Evolutionary conservation across 1,139 yeast genomes (phyloP), one percentile per base, ranked within the genome.

Genomic region (Suhomyces wounanorum): DNA sequence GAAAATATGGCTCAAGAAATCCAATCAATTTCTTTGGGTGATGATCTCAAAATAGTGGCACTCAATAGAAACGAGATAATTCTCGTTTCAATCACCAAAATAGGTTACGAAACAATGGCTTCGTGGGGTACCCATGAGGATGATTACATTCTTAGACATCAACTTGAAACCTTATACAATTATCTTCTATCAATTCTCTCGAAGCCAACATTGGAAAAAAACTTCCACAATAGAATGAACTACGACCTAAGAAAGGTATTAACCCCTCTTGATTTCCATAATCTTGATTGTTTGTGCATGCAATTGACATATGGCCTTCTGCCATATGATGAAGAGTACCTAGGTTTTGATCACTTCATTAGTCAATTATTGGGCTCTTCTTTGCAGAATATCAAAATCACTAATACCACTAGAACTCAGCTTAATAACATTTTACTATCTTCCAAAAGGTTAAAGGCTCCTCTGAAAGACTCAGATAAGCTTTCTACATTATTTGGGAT

Each of bases 151-250:
- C 65, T 77, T 30, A 35, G 40, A 7, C 79, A 81, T 28, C 97
- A 94, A 61, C 73, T 94, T 49, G 84, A 84, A 47, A 77, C 86
- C n/a, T 63, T 94, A 26, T 87, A 91, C 67, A 83, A 87, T 47
- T 95, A 89, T 63, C 67, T 94, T n/a, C 65, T 92, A 16, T 84
- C 96, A 0, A 87, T 95, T 0, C 69, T 94, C 45, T 88, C 96
- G 8, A 83, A 84, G 60, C 85, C 91, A 0, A 86, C 87, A 52
- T 82, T 94, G 38, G 73, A 79, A 14, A 82, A 83, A 56, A 83
- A 87, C 43, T 92, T 89, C 63, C 75, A 77, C 48, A 82, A 83
- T 56, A 75, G 96, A 52, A 86, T 87, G 64, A 89, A 89, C 61
- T 91, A 88, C 61, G 98, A 94, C 63, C 69, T 94, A 42, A 72